Evolutionary conservation across 169 alveolate species (phyloP), one percentile per base, ranked within the genome.

Genomic region (Plasmodium yoelii): DNA sequence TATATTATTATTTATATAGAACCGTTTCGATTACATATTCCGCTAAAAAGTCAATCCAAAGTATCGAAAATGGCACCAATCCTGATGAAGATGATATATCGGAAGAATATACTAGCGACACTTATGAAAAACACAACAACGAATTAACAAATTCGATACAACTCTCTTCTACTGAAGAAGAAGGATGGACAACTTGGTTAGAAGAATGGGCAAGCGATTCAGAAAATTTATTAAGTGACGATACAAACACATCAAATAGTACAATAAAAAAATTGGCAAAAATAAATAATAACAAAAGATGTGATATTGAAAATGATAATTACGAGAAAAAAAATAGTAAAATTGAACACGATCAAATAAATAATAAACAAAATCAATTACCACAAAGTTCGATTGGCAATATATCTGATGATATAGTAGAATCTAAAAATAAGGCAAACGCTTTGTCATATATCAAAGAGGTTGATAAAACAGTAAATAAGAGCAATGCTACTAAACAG

Each of bases 1-100:
- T 86, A 24, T 86, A 86, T 53, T 6, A 39, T 49, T 73, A 86
- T 64, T 49, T 86, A 34, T 86, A 69, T 55, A 24, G 46, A 28
- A 13, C 5, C 47, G 55, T 63, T 28, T 77, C 77, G 2, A 42
- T 9, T 19, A 18, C n/a, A 12, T 59, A 42, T 69, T 8, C 42
- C n/a, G 18, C 55, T 1, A 9, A 47, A 49, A 56, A 26, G 24
- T 18, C 8, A 59, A 47, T 47, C 3, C 10, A 47, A 9, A 22
- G 51, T 24, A 9, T 22, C 0, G 7, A 4, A 22, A 10, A 22
- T 10, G 44, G 0, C 7, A 5, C 6, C 2, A 22, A 2, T 19
- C 10, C n/a, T 13, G 39, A 49, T 1, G 24, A 49, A 6, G 6
- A 24, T 1, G 70, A 72, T 34, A 47, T 55, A 8, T 15, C 70